phyloP scores from a whole-genome alignment of 1,284 basidiomycete species.

The Microbotryomycetes sp. region DNA sequence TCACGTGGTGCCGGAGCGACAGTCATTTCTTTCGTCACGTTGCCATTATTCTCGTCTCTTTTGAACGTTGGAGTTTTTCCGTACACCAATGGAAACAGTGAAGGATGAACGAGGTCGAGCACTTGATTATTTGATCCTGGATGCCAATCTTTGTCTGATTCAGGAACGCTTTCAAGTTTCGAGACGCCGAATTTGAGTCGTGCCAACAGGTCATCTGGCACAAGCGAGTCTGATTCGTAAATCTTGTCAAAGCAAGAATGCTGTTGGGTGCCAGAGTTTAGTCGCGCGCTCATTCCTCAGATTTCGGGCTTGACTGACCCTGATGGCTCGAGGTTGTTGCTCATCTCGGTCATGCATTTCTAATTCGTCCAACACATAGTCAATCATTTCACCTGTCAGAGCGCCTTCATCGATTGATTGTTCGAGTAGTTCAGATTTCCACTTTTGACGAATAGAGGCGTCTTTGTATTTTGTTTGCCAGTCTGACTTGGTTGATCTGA shows the following conservation, averaged over 20 bases:
- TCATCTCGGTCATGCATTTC: constrained; percentile 2
- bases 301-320: neutral
- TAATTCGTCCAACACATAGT: constrained; percentile 27
- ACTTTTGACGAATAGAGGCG: constrained; percentile 13
- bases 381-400: constrained; percentile 15
- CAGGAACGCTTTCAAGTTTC: constrained; percentile 45
- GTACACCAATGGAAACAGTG: constrained; percentile 48
- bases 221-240: constrained; percentile 20
- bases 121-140: constrained; percentile 48
- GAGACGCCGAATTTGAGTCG: constrained; percentile 24
- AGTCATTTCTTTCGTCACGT: neutral
- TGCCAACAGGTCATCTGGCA: neutral
- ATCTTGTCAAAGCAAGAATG: constrained; percentile 7
- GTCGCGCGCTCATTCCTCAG: neutral
- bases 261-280: neutral
- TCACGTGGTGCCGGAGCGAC: constrained; percentile 1
- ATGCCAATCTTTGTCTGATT: constrained; percentile 48
- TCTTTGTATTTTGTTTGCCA: constrained; percentile 19
- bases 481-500: constrained; percentile 11
- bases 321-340: neutral
- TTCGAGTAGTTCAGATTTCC: constrained; percentile 15
- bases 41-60: neutral
- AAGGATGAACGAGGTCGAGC: constrained; percentile 50
- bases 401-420: neutral
- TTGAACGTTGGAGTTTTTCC: constrained; percentile 40